phyloP scores from a whole-genome alignment of 2,329 filamentous ascomycete species.

The Aspergillus costaricaensis region DNA sequence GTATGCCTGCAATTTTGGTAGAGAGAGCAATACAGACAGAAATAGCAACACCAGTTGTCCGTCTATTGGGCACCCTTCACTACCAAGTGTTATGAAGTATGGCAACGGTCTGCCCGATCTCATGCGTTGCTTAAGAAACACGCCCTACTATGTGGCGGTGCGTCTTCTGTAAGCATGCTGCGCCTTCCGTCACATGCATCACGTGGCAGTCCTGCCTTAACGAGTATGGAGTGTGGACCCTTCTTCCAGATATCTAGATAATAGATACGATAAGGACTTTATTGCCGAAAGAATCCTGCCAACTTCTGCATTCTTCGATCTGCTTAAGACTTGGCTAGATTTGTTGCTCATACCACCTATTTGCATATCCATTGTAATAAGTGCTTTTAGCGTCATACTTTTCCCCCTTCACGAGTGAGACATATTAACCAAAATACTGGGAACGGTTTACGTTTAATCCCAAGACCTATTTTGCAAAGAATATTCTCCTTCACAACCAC shows the following conservation, averaged over 20 bases:
- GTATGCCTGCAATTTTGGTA: background rate
- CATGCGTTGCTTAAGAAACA: conserved; percentile 11
- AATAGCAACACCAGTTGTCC: conserved; percentile 13
- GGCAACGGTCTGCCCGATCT: conserved; percentile 1
- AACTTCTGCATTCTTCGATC: background rate
- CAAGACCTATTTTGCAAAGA: no score
- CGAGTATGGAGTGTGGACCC: background rate
- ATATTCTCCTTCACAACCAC: no score
- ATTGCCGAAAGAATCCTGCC: no score
- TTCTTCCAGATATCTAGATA: background rate
- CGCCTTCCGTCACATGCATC: conserved; percentile 3
- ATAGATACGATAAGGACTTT: no score
- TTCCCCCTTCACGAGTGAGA: no score
- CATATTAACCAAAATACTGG: no score
- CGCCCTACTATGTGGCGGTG: conserved; percentile 4
- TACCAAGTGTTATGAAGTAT: background rate
- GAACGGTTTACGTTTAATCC: no score
- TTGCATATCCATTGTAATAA: no score
- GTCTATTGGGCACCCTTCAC: conserved; percentile 8
- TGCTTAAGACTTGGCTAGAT: background rate
- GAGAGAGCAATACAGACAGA: conserved; percentile 3
- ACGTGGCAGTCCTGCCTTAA: conserved; percentile 6
- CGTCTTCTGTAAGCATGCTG: background rate
- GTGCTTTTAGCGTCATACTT: no score
- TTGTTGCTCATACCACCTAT: no score